phyloP scores from a whole-genome alignment of 2,329 filamentous ascomycete genomes.

The Chrysosporium keratinophilum region DNA sequence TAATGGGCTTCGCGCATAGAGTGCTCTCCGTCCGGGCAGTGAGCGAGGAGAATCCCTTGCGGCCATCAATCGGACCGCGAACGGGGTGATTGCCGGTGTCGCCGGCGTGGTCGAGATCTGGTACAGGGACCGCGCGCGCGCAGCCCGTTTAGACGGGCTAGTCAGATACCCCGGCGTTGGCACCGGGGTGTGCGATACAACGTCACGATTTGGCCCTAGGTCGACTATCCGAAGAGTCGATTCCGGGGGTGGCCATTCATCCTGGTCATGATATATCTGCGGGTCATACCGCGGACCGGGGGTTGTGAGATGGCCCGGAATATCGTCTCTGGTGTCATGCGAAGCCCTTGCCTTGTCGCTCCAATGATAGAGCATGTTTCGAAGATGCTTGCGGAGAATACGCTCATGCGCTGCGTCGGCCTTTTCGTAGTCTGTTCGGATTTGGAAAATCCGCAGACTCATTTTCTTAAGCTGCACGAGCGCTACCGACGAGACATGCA shows the following conservation, averaged over 20 bases:
- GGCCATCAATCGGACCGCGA: slow-evolving; percentile 31
- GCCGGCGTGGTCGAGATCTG: slow-evolving; percentile 38
- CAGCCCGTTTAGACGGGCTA: slow-evolving; percentile 39
- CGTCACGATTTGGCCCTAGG: slow-evolving; percentile 25
- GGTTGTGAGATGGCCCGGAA: slow-evolving; percentile 14
- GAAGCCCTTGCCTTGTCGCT: slow-evolving; percentile 34
- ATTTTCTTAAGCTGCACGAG: slow-evolving; percentile 44
- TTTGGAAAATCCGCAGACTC: slow-evolving; percentile 49
- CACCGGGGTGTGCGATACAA: slow-evolving; percentile 29
- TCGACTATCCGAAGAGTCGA: slow-evolving; percentile 32
- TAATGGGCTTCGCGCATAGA: slow-evolving; percentile 16
- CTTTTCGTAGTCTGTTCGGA: slow-evolving; percentile 42
- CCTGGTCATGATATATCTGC: slow-evolving; percentile 12
- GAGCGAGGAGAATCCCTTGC: slow-evolving; percentile 12
- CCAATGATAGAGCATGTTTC: slow-evolving; percentile 49
- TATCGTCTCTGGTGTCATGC: slow-evolving; percentile 23
- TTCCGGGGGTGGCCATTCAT: slow-evolving; percentile 28
- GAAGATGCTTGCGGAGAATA: slow-evolving; percentile 45
- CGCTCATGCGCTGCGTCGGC: slow-evolving; percentile 44
- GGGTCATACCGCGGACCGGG: slow-evolving; percentile 2
- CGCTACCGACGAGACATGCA: slow-evolving; percentile 40
- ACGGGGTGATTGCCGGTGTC: slow-evolving; percentile 36
- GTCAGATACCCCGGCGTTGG: slow-evolving; percentile 35
- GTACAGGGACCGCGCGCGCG: slow-evolving; percentile 33
- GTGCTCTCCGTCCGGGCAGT: slow-evolving; percentile 7